These are phyloP conservation scores for Neostapfia colusana DNA, from an alignment of 176 grass and related monocot species.

Conservation along the genomic window DNA sequence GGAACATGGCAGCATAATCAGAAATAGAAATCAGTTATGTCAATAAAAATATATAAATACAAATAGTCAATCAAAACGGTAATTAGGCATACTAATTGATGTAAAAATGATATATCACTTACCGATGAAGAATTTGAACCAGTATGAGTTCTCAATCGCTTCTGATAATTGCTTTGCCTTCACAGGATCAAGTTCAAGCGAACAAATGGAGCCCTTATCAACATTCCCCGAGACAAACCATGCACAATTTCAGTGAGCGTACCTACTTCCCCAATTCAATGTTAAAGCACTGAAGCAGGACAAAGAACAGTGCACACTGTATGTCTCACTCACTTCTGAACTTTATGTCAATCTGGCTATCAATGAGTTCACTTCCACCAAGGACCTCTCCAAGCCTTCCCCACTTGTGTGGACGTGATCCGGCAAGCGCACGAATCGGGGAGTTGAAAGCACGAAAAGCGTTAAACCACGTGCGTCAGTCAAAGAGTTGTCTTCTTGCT, in stretches of 20 bases:
- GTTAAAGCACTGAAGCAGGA: conserved; percentile 12
- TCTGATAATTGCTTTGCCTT: conserved; percentile 70
- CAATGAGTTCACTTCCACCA: conserved; percentile 85
- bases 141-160: conserved; percentile 86
- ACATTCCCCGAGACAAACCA: conserved; percentile 65
- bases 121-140: conserved; percentile 99
- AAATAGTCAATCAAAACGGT: conserved; percentile 13
- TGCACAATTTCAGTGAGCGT: conserved; percentile 17
- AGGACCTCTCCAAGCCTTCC: conserved; percentile 91
- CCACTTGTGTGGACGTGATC: no score
- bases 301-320: conserved; percentile 22
- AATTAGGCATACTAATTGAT: background rate
- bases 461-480: no score
- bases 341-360: conserved; percentile 85
- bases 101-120: conserved; percentile 23
- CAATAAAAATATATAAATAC: background rate
- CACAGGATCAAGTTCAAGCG: conserved; percentile 65
- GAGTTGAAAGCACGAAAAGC: no score
- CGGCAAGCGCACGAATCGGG: no score
- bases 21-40: conserved; percentile 15
- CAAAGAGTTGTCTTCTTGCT: no score
- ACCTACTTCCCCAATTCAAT: background rate
- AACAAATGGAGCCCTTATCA: conserved; percentile 74
- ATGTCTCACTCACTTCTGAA: conserved; percentile 57
- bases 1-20: background rate